A percentile compares a stretch with the other conserved stretches of the same genome.
phyloP scores from a whole-genome alignment of 805 yeast genomes.

The Candida maltosa region DNA sequence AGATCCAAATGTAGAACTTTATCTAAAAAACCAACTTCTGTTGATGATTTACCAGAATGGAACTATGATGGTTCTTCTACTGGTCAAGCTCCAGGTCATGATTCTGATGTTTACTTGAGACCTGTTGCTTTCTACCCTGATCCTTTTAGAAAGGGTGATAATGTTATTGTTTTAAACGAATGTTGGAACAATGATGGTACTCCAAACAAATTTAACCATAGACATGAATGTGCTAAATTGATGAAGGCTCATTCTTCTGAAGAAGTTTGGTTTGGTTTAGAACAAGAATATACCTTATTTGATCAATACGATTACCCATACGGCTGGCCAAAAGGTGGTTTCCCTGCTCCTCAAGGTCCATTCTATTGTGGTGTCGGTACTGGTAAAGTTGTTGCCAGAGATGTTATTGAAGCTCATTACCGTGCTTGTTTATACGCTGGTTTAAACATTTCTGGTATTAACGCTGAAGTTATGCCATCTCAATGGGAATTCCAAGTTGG shows the following conservation, averaged over 20 bases:
- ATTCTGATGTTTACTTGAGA: constrained; percentile 91
- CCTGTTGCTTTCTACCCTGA: constrained; percentile 95
- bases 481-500: constrained; percentile 99
- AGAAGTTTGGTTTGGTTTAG: constrained; percentile 95
- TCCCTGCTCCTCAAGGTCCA: constrained; percentile 99
- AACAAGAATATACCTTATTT: constrained; percentile 96
- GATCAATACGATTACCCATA: constrained; percentile 87
- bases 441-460: constrained; percentile 87
- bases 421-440: constrained; percentile 96
- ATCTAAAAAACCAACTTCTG: constrained; percentile 57
- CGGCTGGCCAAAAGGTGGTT: constrained; percentile 99
- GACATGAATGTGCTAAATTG: constrained; percentile 93
- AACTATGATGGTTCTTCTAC: constrained; percentile 99
- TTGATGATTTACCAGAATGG: constrained; percentile 96
- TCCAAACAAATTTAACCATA: constrained; percentile 97
- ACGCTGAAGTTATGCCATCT: constrained; percentile 99
- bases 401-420: constrained; percentile 98
- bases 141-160: constrained; percentile 97
- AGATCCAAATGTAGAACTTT: constrained; percentile 95
- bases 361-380: constrained; percentile 99
- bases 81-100: constrained; percentile 96
- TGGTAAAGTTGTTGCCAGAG: constrained; percentile 97
- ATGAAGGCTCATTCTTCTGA: constrained; percentile 87
- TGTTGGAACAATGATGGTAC: constrained; percentile 99
- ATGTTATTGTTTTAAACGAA: constrained; percentile 90